A percentile compares a stretch with the other conserved stretches of the same genome.
phyloP scores from a whole-genome alignment of 2,329 filamentous ascomycete genomes.

The Colletotrichum sansevieriae region DNA sequence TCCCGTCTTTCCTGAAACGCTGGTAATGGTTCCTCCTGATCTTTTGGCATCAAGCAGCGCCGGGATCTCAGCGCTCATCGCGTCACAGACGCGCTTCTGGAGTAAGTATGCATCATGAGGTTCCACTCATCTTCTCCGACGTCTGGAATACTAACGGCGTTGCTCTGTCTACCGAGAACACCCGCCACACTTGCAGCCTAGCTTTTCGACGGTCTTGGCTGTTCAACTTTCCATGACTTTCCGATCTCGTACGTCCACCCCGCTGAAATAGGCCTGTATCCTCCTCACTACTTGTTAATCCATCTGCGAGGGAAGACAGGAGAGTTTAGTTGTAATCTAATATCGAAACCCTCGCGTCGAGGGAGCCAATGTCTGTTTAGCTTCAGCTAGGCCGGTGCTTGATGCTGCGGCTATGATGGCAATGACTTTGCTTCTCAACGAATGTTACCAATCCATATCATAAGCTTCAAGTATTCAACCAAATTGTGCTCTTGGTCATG shows the following conservation, averaged over 20 bases:
- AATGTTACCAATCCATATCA: not conserved
- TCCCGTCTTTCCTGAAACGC: constrained; percentile 56
- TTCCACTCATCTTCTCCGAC: constrained; percentile 58
- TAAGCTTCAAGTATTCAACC: too few relatives aligned
- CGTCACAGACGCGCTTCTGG: constrained; percentile 63
- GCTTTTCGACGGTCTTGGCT: constrained; percentile 48
- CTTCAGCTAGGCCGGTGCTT: constrained; percentile 63
- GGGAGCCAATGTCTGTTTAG: constrained; percentile 55
- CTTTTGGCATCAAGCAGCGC: constrained; percentile 50
- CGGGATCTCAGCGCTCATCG: constrained; percentile 61
- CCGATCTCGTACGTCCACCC: constrained; percentile 38
- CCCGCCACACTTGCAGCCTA: constrained; percentile 57
- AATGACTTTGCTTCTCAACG: constrained; percentile 48
- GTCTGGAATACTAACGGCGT: constrained; percentile 42
- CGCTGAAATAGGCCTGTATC: constrained; percentile 4
- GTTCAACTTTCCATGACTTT: constrained; percentile 46
- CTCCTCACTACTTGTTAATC: constrained; percentile 18
- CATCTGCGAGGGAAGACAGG: constrained; percentile 44
- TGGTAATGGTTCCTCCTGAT: constrained; percentile 58
- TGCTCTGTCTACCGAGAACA: constrained; percentile 38
- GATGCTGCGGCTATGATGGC: constrained; percentile 62
- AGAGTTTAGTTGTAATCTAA: constrained; percentile 58
- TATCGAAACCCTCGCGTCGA: constrained; percentile 61
- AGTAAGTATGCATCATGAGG: constrained; percentile 57
- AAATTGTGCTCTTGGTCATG: too few relatives aligned